Evolutionary conservation across 2,329 filamentous ascomycete species (phyloP), one percentile per base, ranked within the genome.

Genomic region (Trichoderma aggressivum): DNA sequence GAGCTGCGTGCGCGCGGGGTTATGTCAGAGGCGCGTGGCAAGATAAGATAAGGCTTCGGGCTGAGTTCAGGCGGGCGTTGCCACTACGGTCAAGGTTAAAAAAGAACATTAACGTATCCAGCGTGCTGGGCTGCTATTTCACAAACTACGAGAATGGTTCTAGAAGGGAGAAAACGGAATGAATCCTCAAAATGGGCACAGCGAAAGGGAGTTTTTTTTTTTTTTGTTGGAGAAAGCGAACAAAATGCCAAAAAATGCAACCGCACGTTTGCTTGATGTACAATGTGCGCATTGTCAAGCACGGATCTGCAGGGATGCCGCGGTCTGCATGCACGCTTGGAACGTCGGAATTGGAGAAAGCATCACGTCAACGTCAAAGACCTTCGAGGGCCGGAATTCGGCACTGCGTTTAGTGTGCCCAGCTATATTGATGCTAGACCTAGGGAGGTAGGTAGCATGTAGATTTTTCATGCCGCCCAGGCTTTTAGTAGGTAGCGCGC

Each of bases 41-140:
- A 62, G 70, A 71, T 71, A 71, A 71, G 70, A 71, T 71, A 71
- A 70, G 39, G 47, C 39, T n/a, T n/a, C 39, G 32, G 30, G 34
- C 66, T 55, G 18, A 61, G 39, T 62, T 55, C 56, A 39, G 47
- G 66, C 34, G 53, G 66, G 50, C 34, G 61, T 70, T 65, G 60
- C 61, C 61, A 70, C 61, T 65, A 30, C 53, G 18, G 65, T 58
- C 50, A 59, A 60, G 55, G 36, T 68, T 68, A 68, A 60, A 59
- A 55, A 24, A 26, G n/a, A n/a, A n/a, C n/a, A n/a, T n/a, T n/a
- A n/a, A n/a, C 16, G 39, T 30, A 34, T 59, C 56, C 28, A 21
- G 56, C 18, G 56, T 11, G 39, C 39, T 64, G 61, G 21, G 58
- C 43, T n/a, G 39, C 39, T 53, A n/a, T 59, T 59, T 8, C 7